A percentile compares a stretch with the other conserved stretches of the same genome.
Evolutionary conservation across 2,329 filamentous ascomycete species (phyloP).

Genomic region (Grosmannia huntii): DNA sequence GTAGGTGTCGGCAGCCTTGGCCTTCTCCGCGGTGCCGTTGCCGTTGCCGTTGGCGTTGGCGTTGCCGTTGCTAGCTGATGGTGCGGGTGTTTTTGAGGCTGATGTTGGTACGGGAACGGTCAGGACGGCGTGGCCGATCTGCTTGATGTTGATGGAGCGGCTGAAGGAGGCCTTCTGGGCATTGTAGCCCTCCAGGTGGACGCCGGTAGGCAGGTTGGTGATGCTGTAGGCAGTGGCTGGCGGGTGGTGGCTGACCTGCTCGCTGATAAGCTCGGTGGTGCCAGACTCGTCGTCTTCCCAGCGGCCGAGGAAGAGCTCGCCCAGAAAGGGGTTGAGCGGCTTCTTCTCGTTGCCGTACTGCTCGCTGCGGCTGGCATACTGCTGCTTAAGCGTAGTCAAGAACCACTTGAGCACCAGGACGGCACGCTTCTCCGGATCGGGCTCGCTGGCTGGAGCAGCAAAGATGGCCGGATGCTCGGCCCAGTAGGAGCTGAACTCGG

Average conservation of each 20-base stretch:
- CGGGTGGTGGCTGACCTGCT: slow-evolving; percentile 92
- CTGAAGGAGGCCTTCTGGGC: slow-evolving; percentile 93
- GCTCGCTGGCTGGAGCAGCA: slow-evolving; percentile 66
- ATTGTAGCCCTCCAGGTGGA: slow-evolving; percentile 78
- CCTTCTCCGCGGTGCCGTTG: slow-evolving; percentile 32
- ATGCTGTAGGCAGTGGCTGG: slow-evolving; percentile 92
- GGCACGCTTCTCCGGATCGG: slow-evolving; percentile 69
- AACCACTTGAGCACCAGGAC: slow-evolving; percentile 94
- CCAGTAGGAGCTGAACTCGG: slow-evolving; percentile 76
- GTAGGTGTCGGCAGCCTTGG: slow-evolving; percentile 50
- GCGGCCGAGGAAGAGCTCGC: slow-evolving; percentile 83
- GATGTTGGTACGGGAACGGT: slow-evolving; percentile 45
- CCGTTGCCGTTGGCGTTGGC: slow-evolving; percentile 18
- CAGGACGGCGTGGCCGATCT: slow-evolving; percentile 78
- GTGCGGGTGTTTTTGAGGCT: background rate
- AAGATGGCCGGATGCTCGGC: slow-evolving; percentile 67
- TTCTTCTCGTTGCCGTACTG: slow-evolving; percentile 88
- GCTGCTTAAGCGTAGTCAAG: slow-evolving; percentile 81
- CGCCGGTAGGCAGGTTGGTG: slow-evolving; percentile 70
- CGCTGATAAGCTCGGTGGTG: slow-evolving; percentile 74
- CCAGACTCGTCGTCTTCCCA: slow-evolving; percentile 75
- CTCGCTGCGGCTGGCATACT: slow-evolving; percentile 64
- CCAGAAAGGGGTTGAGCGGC: slow-evolving; percentile 89
- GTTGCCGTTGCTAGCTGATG: slow-evolving; percentile 4
- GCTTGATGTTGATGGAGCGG: slow-evolving; percentile 87